Percentiles rank a stretch among this genome's conserved stretches.
phyloP scores from a whole-genome alignment of 108 stramenopile species.

The Nitzschia inconspicua region DNA sequence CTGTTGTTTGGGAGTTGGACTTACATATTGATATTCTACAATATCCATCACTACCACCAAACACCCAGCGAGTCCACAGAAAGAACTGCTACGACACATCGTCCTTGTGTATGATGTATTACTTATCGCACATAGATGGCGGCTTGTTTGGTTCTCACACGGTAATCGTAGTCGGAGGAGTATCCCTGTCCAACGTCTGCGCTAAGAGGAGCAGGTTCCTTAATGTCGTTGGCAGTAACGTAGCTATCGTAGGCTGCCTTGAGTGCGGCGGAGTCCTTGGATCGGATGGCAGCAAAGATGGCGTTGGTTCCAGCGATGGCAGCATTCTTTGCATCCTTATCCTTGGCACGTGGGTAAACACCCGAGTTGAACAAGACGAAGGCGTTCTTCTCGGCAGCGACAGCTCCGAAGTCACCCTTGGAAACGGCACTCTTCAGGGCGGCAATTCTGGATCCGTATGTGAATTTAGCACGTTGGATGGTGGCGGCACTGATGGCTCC shows the following conservation, averaged over 20 bases:
- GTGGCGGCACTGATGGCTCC: conserved; percentile 85
- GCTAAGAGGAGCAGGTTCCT: conserved; percentile 27
- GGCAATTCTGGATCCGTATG: conserved; percentile 88
- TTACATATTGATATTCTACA: no score
- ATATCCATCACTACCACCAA: no score
- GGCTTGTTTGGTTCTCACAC: conserved; percentile 55
- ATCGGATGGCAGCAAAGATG: conserved; percentile 78
- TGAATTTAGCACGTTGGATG: conserved; percentile 59
- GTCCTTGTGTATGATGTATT: no score
- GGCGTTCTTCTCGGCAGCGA: conserved; percentile 89
- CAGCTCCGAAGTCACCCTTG: conserved; percentile 84
- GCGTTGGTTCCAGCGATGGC: conserved; percentile 77
- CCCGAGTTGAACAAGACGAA: conserved; percentile 95
- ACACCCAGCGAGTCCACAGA: no score
- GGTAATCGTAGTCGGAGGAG: conserved; percentile 73
- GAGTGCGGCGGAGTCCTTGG: conserved; percentile 68
- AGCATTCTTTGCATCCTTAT: conserved; percentile 61
- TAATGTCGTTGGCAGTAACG: conserved; percentile 51
- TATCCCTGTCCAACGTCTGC: conserved; percentile 69
- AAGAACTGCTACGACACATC: no score
- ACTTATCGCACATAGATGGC: conserved; percentile 55
- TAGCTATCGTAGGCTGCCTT: conserved; percentile 73
- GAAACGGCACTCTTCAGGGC: conserved; percentile 79
- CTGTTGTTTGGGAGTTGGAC: no score
- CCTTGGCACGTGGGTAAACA: conserved; percentile 63